phyloP scores from a whole-genome alignment of 2,329 filamentous ascomycete species.

The Grosmannia clavigera region DNA sequence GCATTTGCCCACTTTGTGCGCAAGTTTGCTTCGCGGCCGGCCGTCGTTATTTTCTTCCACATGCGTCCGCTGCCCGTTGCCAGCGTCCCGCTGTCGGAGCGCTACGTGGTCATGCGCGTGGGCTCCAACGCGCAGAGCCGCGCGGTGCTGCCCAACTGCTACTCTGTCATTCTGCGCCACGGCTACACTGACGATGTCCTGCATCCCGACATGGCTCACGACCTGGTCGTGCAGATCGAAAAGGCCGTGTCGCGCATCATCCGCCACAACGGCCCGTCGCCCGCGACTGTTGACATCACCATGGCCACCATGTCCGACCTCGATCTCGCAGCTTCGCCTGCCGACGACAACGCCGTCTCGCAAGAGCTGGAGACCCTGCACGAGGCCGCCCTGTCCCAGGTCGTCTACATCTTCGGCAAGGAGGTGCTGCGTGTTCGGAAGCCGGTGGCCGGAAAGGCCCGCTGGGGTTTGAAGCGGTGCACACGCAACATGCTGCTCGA shows the following conservation, averaged over 20 bases:
- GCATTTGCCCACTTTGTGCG: conserved; percentile 62
- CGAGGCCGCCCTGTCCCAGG: conserved; percentile 32
- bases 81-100: conserved; percentile 33
- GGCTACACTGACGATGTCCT: conserved; percentile 64
- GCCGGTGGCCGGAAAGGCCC: conserved; percentile 5
- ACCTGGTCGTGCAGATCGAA: conserved; percentile 47
- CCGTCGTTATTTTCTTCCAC: conserved; percentile 64
- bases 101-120: conserved; percentile 32
- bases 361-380: conserved; percentile 30
- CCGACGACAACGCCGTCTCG: neutral
- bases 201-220: conserved; percentile 44
- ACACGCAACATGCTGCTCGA: conserved; percentile 34
- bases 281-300: neutral
- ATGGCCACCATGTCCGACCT: too few relatives aligned
- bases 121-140: conserved; percentile 4
- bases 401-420: conserved; percentile 48
- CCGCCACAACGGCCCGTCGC: conserved; percentile 4
- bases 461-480: conserved; percentile 16
- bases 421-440: conserved; percentile 41
- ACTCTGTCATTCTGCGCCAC: conserved; percentile 56
- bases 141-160: conserved; percentile 43
- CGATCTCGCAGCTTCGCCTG: neutral
- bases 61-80: conserved; percentile 51
- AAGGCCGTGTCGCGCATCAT: conserved; percentile 30
- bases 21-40: conserved; percentile 55